Conservation (phyloP, 2,329 filamentous ascomycete genomes). For the Penicillium sp. region DNA sequence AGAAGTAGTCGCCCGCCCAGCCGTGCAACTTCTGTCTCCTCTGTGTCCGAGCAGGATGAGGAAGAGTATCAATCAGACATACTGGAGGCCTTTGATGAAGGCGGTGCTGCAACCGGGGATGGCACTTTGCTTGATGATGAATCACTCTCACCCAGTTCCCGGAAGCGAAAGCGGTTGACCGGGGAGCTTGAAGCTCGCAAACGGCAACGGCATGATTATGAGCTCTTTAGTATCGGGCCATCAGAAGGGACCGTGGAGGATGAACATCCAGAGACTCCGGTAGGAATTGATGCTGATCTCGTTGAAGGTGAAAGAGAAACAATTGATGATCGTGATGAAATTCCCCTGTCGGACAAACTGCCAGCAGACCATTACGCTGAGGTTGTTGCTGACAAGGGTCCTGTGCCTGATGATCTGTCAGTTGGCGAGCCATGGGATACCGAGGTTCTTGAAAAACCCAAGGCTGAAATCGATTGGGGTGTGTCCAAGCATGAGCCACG, state of each 20-base stretch:
- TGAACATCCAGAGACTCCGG: slow-evolving; percentile 31
- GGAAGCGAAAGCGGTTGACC: slow-evolving; percentile 76
- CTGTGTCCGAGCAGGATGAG: slow-evolving; percentile 58
- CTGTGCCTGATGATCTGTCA: slow-evolving; percentile 16
- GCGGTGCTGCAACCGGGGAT: slow-evolving; percentile 10
- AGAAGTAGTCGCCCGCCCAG: slow-evolving; percentile 81
- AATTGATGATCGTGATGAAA: slow-evolving; percentile 5
- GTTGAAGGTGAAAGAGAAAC: slow-evolving; percentile 8
- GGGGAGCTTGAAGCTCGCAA: slow-evolving; percentile 75
- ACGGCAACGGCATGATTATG: slow-evolving; percentile 82
- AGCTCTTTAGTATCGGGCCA: slow-evolving; percentile 70
- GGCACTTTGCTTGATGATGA: slow-evolving; percentile 42
- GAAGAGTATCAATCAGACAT: slow-evolving; percentile 40
- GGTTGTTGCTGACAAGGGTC: slow-evolving; percentile 9
- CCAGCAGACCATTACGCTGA: slow-evolving; percentile 8
- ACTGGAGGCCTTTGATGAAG: slow-evolving; percentile 27
- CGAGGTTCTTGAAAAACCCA: slow-evolving; percentile 40
- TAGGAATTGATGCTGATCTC: slow-evolving; percentile 10
- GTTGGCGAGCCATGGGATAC: slow-evolving; percentile 39
- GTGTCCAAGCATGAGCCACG: slow-evolving; percentile 65
- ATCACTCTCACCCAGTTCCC: slow-evolving; percentile 61
- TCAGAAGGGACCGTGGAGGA: slow-evolving; percentile 57
- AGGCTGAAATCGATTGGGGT: slow-evolving; percentile 63
- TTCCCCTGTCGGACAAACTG: slow-evolving; percentile 13
- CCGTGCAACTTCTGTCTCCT: slow-evolving; percentile 64